Percentiles rank a stretch among this genome's conserved stretches.
These are phyloP conservation scores for Ustilago bromivora DNA, from an alignment of 1,284 basidiomycete genomes.

Conservation along the genomic window DNA sequence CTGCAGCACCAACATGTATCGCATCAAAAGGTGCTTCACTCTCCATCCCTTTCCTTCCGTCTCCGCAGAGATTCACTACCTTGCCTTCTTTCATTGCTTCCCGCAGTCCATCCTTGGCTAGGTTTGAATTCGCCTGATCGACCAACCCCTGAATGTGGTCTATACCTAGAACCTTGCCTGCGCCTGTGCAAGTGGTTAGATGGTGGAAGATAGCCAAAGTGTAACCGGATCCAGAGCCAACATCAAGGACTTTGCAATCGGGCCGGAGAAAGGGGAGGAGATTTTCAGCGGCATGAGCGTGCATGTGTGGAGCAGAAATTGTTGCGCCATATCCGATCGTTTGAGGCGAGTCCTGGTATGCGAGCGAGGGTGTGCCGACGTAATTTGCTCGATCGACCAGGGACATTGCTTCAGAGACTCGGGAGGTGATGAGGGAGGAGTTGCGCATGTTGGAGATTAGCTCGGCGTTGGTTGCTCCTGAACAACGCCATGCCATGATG, in stretches of 20 bases:
- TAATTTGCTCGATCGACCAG: conserved; percentile 73
- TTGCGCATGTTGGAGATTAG: conserved; percentile 78
- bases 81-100: conserved; percentile 75
- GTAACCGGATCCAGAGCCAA: conserved; percentile 70
- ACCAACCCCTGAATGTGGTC: conserved; percentile 78
- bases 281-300: conserved; percentile 82
- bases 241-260: conserved; percentile 81
- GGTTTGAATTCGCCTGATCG: conserved; percentile 78
- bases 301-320: conserved; percentile 88
- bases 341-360: conserved; percentile 86
- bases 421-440: conserved; percentile 73
- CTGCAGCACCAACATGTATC: conserved; percentile 94
- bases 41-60: conserved; percentile 76
- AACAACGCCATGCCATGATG: conserved; percentile 84
- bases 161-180: conserved; percentile 81
- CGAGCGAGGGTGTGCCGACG: conserved; percentile 70
- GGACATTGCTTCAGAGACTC: conserved; percentile 56
- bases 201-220: conserved; percentile 65
- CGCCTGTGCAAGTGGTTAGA: conserved; percentile 27
- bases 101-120: conserved; percentile 78
- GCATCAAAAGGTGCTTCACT: conserved; percentile 80
- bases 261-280: conserved; percentile 79
- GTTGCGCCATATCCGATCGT: conserved; percentile 85
- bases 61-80: conserved; percentile 76
- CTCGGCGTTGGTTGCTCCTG: conserved; percentile 78